phyloP scores from a whole-genome alignment of 768 basidiomycete species.

The Pleurotus eryngii region DNA sequence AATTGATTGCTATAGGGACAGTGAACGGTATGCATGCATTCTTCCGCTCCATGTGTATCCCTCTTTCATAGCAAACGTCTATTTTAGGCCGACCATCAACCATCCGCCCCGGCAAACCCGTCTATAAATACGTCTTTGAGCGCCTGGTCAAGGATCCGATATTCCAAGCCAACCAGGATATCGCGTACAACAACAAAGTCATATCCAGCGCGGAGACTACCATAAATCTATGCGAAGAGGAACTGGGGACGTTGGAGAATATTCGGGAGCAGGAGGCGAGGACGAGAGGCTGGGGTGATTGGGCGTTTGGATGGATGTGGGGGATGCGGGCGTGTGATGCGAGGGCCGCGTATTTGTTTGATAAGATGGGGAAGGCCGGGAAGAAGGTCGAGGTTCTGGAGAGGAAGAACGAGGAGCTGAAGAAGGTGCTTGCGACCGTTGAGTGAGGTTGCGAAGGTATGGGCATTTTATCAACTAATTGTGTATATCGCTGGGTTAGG shows the following conservation, averaged over 20 bases:
- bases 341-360: conserved; percentile 64
- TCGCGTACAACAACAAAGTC: conserved; percentile 71
- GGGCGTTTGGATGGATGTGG: conserved; percentile 35
- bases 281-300: conserved; percentile 23
- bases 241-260: conserved; percentile 64
- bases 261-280: conserved; percentile 52
- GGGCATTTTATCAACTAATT: too few relatives aligned
- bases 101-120: conserved; percentile 88
- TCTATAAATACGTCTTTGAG: conserved; percentile 85
- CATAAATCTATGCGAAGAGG: conserved; percentile 71
- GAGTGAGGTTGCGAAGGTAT: conserved; percentile 12
- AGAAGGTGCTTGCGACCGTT: conserved; percentile 48
- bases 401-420: conserved; percentile 65
- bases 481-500: too few relatives aligned
- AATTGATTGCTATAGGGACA: conserved; percentile 79
- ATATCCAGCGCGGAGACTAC: conserved; percentile 57
- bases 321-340: conserved; percentile 49
- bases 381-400: conserved; percentile 69
- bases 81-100: conserved; percentile 71
- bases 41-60: not conserved
- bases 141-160: conserved; percentile 50
- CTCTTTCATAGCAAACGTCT: not conserved
- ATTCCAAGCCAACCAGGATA: conserved; percentile 80
- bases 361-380: conserved; percentile 71
- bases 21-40: conserved; percentile 50